Conservation (phyloP, 2,329 filamentous ascomycete species). For the Xylariales sp. region DNA sequence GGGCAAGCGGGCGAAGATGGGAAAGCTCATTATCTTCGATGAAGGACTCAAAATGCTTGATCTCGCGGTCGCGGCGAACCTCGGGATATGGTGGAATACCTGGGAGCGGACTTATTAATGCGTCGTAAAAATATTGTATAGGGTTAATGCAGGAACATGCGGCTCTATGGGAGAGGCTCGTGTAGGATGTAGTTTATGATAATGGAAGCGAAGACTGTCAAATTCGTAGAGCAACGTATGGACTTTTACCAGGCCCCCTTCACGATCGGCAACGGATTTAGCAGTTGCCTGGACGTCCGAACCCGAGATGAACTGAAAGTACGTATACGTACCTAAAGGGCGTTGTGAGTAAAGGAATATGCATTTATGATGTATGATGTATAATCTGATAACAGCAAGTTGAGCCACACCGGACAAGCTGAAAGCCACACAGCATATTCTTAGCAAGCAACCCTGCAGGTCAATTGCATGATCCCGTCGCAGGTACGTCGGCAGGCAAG, state of each 20-base stretch:
- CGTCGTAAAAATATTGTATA: background rate
- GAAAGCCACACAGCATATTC: conserved; percentile 19
- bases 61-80: conserved; percentile 87
- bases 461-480: conserved; percentile 5
- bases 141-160: background rate
- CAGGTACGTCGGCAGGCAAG: background rate
- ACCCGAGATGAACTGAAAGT: background rate
- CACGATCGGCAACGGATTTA: background rate
- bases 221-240: background rate
- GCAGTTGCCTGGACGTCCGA: background rate
- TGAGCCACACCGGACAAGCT: conserved; percentile 13
- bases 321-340: too few relatives aligned
- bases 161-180: background rate
- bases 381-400: background rate
- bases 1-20: conserved; percentile 89
- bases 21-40: conserved; percentile 89
- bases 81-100: conserved; percentile 92
- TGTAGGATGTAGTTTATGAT: conserved; percentile 14
- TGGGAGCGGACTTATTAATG: conserved; percentile 71
- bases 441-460: background rate
- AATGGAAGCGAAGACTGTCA: conserved; percentile 19
- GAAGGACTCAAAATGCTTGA: conserved; percentile 97
- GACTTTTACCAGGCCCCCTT: background rate
- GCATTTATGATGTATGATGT: conserved; percentile 10
- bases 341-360: conserved; percentile 14